Percentiles rank a stretch among this genome's conserved stretches.
phyloP scores from a whole-genome alignment of 2,329 filamentous ascomycete species.

The Cordyceps javanica region DNA sequence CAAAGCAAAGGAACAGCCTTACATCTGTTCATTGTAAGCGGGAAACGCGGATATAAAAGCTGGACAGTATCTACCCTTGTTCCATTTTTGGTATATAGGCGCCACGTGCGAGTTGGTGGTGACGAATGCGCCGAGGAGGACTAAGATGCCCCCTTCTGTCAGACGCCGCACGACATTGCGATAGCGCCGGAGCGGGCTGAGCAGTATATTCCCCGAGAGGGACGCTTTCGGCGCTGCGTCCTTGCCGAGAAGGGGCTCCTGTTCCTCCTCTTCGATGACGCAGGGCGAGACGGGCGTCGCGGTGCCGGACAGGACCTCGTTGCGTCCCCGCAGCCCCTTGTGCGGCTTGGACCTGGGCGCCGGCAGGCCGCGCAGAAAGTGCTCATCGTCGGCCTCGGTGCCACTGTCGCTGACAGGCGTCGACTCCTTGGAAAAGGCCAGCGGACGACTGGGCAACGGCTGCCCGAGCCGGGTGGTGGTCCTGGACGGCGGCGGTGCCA shows the following conservation, averaged over 20 bases:
- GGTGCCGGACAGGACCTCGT: slow-evolving; percentile 47
- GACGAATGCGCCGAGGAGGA: slow-evolving; percentile 42
- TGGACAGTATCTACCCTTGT: slow-evolving; percentile 35
- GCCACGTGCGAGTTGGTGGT: slow-evolving; percentile 40
- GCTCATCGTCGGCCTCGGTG: slow-evolving; percentile 92
- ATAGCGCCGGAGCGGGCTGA: slow-evolving; percentile 33
- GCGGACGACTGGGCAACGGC: slow-evolving; percentile 20
- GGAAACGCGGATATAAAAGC: neutral
- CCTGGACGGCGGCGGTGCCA: slow-evolving; percentile 1
- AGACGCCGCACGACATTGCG: slow-evolving; percentile 47
- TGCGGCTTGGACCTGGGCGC: slow-evolving; percentile 66
- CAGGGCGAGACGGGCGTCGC: slow-evolving; percentile 51
- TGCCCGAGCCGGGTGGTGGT: slow-evolving; percentile 12
- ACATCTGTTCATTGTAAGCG: slow-evolving; percentile 35
- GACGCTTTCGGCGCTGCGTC: slow-evolving; percentile 14
- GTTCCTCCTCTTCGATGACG: slow-evolving; percentile 39
- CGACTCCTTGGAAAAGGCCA: slow-evolving; percentile 43
- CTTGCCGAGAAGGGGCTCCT: slow-evolving; percentile 19
- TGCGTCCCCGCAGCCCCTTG: slow-evolving; percentile 67
- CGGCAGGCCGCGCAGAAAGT: slow-evolving; percentile 77
- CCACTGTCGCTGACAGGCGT: slow-evolving; percentile 77
- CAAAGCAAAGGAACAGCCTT: slow-evolving; percentile 29
- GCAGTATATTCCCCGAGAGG: slow-evolving; percentile 17
- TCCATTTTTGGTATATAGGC: slow-evolving; percentile 40
- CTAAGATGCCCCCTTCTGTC: slow-evolving; percentile 47